Evolutionary conservation across 139 green algal genomes (phyloP).

Genomic region (Auxenochlorella pyrenoidosa): DNA sequence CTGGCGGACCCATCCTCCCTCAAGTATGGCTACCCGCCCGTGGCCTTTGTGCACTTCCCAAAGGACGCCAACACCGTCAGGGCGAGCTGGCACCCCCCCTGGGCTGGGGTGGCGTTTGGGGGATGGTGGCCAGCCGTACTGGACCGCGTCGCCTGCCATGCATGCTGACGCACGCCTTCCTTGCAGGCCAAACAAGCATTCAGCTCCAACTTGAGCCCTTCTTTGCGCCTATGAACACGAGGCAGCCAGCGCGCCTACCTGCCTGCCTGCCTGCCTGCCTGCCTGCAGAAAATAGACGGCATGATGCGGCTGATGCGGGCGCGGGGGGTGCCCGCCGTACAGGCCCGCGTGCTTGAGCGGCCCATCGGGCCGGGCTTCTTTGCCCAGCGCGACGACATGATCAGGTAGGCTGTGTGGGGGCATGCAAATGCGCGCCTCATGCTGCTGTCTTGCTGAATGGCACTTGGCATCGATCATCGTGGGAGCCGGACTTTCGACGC

Average conservation of each 20-base stretch:
- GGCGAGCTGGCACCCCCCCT: no score
- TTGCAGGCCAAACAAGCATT: no score
- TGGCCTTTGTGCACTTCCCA: constrained; percentile 13
- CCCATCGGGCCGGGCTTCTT: neutral
- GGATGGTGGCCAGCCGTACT: no score
- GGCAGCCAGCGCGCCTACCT: no score
- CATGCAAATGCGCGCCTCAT: neutral
- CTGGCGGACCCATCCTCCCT: neutral
- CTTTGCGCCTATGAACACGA: no score
- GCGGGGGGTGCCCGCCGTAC: neutral
- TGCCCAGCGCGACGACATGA: neutral
- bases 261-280: neutral
- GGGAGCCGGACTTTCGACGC: no score
- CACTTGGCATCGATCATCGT: no score
- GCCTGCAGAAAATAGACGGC: neutral
- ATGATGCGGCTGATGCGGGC: neutral
- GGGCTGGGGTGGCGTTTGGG: no score
- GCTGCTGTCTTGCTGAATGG: no score
- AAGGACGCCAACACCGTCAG: neutral
- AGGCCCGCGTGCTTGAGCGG: neutral
- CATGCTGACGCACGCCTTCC: no score
- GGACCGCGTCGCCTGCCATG: no score
- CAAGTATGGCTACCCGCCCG: neutral
- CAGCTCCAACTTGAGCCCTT: no score
- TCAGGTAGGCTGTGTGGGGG: neutral